Evolutionary conservation across 768 basidiomycete genomes (phyloP), one percentile per base, ranked within the genome.

Genomic region (Amanita rubescens): DNA sequence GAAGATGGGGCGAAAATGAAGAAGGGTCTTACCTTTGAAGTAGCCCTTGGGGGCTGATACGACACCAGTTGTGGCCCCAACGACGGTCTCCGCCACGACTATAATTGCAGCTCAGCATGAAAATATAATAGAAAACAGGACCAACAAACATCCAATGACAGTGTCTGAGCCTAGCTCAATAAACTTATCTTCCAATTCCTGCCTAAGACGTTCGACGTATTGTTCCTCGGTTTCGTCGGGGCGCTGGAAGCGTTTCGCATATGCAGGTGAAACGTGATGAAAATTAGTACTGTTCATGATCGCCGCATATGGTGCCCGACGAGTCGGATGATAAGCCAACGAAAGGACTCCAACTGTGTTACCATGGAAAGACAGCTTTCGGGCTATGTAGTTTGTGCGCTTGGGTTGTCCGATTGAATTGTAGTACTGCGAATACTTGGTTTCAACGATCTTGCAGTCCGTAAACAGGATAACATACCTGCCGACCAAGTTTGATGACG

Each of bases 251-350:
- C 91, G 82, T 58, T 81, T 84, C 1, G 86, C 82, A 63, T 87
- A 93, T 8, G 92, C 93, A 0, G 92, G 92, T 25, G 88, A 90
- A 55, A 92, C 90, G 60, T 92, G 88, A 63, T 91, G 85, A 64
- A 87, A 94, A 60, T 80, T 75, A 2, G 78, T 67, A 8, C 73
- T 66, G 61, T 90, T 79, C 25, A 92, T 69, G 48, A 90, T 76
- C 34, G 71, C 76, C 35, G 74, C 78, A 63, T 88, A 93, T 4
- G 86, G 85, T 11, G 70, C 76, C 37, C 89, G 83, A 12, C 90
- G 80, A 45, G 66, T 60, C 3, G 86, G 82, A 60, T 92, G 84
- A 58, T 80, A 72, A 3, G 81, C 80, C 17, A 91, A 70, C 14
- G 85, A 79, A 19, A 93, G 69, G 0, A 87, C 86, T 33, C 74